Conservation (phyloP, 805 yeast genomes). For the Scheffersomyces amazonensis region DNA sequence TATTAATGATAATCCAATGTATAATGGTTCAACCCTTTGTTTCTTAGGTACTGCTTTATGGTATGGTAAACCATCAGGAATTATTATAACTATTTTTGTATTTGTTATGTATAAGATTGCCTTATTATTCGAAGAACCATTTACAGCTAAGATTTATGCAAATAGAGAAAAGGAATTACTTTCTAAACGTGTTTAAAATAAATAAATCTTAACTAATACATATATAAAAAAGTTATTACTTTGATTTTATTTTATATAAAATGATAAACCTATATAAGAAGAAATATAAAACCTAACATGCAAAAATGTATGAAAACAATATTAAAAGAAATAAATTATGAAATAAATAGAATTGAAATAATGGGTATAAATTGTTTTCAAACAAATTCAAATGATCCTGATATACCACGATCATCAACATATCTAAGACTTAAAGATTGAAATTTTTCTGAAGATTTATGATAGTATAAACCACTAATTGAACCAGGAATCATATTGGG, state of each 20-base stretch:
- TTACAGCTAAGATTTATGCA: conserved; percentile 90
- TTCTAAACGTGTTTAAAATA: background rate
- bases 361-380: background rate
- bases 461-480: conserved; percentile 79
- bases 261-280: too few relatives aligned
- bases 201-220: too few relatives aligned
- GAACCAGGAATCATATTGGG: conserved; percentile 49
- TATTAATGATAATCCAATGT: conserved; percentile 92
- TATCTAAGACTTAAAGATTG: conserved; percentile 71
- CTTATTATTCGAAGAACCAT: conserved; percentile 89
- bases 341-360: too few relatives aligned
- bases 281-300: too few relatives aligned
- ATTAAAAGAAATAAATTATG: too few relatives aligned
- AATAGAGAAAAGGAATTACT: conserved; percentile 44
- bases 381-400: conserved; percentile 4
- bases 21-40: conserved; percentile 85
- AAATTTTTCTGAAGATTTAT: conserved; percentile 70
- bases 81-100: conserved; percentile 69
- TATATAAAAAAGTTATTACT: too few relatives aligned
- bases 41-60: conserved; percentile 89
- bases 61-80: conserved; percentile 88
- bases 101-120: conserved; percentile 82
- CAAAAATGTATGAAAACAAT: too few relatives aligned
- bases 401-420: conserved; percentile 45
- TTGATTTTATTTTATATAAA: too few relatives aligned